These are phyloP conservation scores for Gyromitra esculenta DNA, from an alignment of 2,329 filamentous ascomycete genomes.

Conservation along the genomic window DNA sequence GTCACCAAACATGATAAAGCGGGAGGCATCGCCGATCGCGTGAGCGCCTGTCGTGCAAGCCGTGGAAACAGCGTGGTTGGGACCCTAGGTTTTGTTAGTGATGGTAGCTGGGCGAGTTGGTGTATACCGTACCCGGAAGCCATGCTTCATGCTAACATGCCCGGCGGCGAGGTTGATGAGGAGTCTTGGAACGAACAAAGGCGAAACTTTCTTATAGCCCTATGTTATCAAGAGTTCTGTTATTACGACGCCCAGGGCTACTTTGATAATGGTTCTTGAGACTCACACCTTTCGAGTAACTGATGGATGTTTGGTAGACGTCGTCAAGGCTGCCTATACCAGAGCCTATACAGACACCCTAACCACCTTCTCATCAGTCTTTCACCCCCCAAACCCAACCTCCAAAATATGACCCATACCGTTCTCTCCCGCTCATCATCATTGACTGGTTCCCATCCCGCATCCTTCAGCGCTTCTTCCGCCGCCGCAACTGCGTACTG, in stretches of 20 bases:
- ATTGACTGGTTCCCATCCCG: constrained; percentile 74
- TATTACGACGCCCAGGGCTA: constrained; percentile 3
- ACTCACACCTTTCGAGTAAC: constrained; percentile 76
- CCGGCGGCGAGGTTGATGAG: constrained; percentile 95
- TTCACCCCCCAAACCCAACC: not conserved
- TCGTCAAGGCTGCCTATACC: constrained; percentile 95
- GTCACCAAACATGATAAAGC: constrained; percentile 89
- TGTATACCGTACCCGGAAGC: constrained; percentile 69
- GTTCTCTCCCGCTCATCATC: constrained; percentile 76
- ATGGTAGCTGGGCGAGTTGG: not conserved
- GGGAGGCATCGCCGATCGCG: constrained; percentile 90
- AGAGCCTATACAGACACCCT: constrained; percentile 91
- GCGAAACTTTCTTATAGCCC: constrained; percentile 93
- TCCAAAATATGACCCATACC: constrained; percentile 60
- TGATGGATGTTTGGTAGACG: constrained; percentile 82
- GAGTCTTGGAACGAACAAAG: constrained; percentile 89
- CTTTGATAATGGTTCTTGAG: not conserved
- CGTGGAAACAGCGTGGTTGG: constrained; percentile 91
- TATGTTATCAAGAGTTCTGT: constrained; percentile 59
- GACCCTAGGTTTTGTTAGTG: constrained; percentile 68
- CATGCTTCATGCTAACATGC: constrained; percentile 91
- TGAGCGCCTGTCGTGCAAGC: constrained; percentile 97
- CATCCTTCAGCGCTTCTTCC: constrained; percentile 84
- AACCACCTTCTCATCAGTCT: constrained; percentile 14
- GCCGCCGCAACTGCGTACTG: constrained; percentile 91